Conservation (phyloP, 164 flowering plant species). For the Macadamia integrifolia region DNA sequence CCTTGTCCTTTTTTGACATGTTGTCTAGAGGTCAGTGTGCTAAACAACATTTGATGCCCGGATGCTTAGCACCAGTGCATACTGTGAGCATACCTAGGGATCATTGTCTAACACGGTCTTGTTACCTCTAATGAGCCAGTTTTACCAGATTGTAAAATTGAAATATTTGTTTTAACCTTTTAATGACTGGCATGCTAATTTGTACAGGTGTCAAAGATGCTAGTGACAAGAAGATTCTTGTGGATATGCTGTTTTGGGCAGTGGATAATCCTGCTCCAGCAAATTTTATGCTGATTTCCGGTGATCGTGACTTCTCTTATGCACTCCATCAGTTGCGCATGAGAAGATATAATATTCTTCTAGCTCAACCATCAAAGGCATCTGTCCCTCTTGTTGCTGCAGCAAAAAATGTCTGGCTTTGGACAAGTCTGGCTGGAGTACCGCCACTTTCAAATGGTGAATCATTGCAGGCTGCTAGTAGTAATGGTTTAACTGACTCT, state of each 20-base stretch:
- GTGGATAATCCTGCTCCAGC: slow-evolving; percentile 96
- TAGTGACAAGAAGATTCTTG: slow-evolving; percentile 89
- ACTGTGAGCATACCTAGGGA: too few relatives aligned
- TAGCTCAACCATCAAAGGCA: slow-evolving; percentile 35
- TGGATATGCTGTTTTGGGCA: slow-evolving; percentile 91
- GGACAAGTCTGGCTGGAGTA: slow-evolving; percentile 9
- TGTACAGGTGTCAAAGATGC: slow-evolving; percentile 83
- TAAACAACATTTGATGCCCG: too few relatives aligned
- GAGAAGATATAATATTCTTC: slow-evolving; percentile 86
- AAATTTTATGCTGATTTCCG: slow-evolving; percentile 85
- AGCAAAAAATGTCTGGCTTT: slow-evolving; percentile 12
- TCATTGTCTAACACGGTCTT: too few relatives aligned
- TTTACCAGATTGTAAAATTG: neutral
- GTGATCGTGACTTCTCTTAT: slow-evolving; percentile 87
- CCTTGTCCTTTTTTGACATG: too few relatives aligned
- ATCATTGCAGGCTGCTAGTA: neutral
- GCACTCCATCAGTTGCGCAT: slow-evolving; percentile 93
- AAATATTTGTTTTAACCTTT: neutral
- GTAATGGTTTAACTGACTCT: neutral
- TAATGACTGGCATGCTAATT: neutral
- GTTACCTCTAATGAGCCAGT: neutral
- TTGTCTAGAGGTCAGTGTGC: too few relatives aligned
- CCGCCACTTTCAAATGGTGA: slow-evolving; percentile 33
- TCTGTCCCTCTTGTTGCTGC: slow-evolving; percentile 11
- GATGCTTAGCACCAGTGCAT: too few relatives aligned